Evolutionary conservation across 345 rosid species (phyloP), one percentile per base, ranked within the genome.

Genomic region (Syzygium jambos): DNA sequence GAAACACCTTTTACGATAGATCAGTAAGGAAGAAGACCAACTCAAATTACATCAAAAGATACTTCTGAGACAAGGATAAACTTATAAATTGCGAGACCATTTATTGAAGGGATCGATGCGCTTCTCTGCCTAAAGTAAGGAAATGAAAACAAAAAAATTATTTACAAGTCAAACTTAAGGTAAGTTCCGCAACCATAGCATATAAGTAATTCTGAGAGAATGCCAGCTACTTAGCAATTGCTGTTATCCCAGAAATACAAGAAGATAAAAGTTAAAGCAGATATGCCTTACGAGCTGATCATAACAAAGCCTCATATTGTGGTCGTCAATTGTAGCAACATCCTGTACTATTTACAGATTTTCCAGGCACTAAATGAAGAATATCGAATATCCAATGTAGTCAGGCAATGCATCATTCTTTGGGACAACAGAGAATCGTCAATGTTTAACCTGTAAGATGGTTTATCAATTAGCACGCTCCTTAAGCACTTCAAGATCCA

Each of bases 401-500:
- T 38, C 80, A 38, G 49, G 49, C 49, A 73, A 19, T 73, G 49
- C 80, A 17, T 34, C 49, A 11, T 73, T 73, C 80, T 34, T 73
- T 73, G 25, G 78, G 80, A 38, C 80, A 73, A 19, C 11, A 73
- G 80, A 46, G 80, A 73, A 73, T 9, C 49, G 3, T 73, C 49
- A 73, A 73, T 34, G 80, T 34, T 65, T 65, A 65, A 65, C 80
- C 25, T 17, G 80, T 34, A 34, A 73, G 86, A 54, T 53, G 49
- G 46, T 19, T 21, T 73, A 73, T 93, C 83, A 95, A 82, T 93
- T 91, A 30, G 96, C 96, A 84, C 94, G 95, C 41, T 93, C 96
- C 84, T 90, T 91, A 52, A 93, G n/a, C 61, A 94, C 95, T 55
- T 95, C 94, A 83, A 94, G 94, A 90, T 94, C 95, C 93, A 95